Base-by-base conservation (phyloP, 2,329 filamentous ascomycete species). In the Dothistroma septosporum region DNA sequence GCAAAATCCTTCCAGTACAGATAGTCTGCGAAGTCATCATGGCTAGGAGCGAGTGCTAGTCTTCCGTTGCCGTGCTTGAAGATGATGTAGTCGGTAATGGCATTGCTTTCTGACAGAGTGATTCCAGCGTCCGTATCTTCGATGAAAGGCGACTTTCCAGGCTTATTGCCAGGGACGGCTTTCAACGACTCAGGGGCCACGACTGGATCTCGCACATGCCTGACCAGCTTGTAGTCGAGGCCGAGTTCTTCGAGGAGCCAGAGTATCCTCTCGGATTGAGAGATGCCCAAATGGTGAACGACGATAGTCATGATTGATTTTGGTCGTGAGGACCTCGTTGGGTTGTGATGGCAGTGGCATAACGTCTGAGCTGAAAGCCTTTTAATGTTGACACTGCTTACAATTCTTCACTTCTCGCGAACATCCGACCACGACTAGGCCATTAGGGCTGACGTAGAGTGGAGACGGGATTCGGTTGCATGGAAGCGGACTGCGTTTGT, bases 211-310 rank as follows among this genome's bases (percentile, higher is more conserved):
- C 81, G 79, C 47, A 76, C 65, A 74, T 83, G 77, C 32, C 73
- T 70, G 54, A 75, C 74, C 14, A 83, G 71, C 0, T 75, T 70
- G 70, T 88, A 87, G 2, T 77, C 70, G 55, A 88, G 73, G 49
- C 73, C 71, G 22, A 88, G 81, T 69, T 88, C 86, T 72, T 88
- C 85, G 69, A 83, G 83, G 41, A 88, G 80, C 80, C 83, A 88
- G 66, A 82, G 73, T 47, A 87, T 79, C 37, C 85, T 83, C 70
- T 88, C 86, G 21, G 85, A 86, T 68, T 87, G 84, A 9, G 83
- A 85, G 68, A 77, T 63, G 1, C 66, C 44, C 7, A 70, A 61
- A 56, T 74, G 59, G 53, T 70, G 65, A 70, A 83, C 71, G 4
- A 67, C 66, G 16, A 76, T 70, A 3, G 69, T 61, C 22, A 83